A percentile compares a stretch with the other conserved stretches of the same genome.
Evolutionary conservation across 257 asterid genomes (phyloP).

Genomic region (Salvia splendens): DNA sequence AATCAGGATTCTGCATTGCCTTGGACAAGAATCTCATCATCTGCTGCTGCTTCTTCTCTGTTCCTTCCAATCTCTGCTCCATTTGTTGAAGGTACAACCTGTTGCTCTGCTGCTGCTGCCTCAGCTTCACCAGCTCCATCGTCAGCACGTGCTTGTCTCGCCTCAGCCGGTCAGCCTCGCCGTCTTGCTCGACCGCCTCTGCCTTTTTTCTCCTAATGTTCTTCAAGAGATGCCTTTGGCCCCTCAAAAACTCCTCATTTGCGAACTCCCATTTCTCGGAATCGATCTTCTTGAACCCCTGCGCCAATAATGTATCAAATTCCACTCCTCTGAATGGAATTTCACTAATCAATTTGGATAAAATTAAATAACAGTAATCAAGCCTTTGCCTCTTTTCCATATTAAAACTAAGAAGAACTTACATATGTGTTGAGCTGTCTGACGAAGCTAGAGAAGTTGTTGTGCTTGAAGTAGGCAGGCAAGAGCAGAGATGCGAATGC

Average conservation of each 20-base stretch:
- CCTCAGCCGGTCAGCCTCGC: constrained; percentile 48
- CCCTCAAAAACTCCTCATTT: constrained; percentile 57
- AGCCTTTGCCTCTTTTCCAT: no score
- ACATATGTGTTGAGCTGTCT: constrained; percentile 75
- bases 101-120: constrained; percentile 55
- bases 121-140: constrained; percentile 55
- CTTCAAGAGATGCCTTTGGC: constrained; percentile 56
- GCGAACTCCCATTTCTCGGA: constrained; percentile 85
- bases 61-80: constrained; percentile 52
- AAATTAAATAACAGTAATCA: no score
- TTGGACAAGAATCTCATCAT: constrained; percentile 72
- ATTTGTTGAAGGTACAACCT: constrained; percentile 44
- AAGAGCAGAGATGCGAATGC: constrained; percentile 53
- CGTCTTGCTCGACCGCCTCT: constrained; percentile 47
- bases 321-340: constrained; percentile 27
- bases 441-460: constrained; percentile 51
- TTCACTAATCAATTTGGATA: neutral
- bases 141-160: constrained; percentile 54
- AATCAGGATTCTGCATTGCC: constrained; percentile 72
- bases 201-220: constrained; percentile 57
- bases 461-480: constrained; percentile 69
- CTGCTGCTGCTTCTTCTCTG: constrained; percentile 65
- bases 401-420: neutral
- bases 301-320: constrained; percentile 36
- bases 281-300: constrained; percentile 83